Evolutionary conservation across 1,139 yeast genomes (phyloP), one percentile per base, ranked within the genome.

Genomic region (Yamadazyma buinensis): DNA sequence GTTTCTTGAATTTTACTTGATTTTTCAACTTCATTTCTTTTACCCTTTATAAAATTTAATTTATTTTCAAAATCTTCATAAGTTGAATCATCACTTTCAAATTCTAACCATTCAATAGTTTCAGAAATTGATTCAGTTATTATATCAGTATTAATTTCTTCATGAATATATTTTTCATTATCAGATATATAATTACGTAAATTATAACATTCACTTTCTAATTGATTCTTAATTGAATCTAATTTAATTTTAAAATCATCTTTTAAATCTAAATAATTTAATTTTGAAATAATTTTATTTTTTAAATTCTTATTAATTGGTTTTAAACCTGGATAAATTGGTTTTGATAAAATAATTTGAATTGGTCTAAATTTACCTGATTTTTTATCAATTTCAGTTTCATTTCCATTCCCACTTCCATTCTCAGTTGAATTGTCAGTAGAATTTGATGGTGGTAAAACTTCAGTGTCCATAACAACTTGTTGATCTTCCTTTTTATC

Each of bases 61-160:
- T 59, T 64, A 1, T 39, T 45, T 30, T 57, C 48, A 28, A 77
- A 54, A 8, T 62, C 73, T n/a, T 62, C 63, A 27, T 69, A 40
- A 1, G 67, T 43, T 1, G 86, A 74, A 21, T 64, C 66, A 37
- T 78, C 84, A 35, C 86, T 74, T 15, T 81, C 90, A 45, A 75
- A 79, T 36, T 86, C 95, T 25, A 87, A 63, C 95, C 95, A 86
- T 42, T 84, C 94, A 34, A 84, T 60, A 17, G 70, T 61, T 17
- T 77, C 80, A 21, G 63, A 44, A 2, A 82, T 71, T 23, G 46
- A 44, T 3, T 42, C 29, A 21, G 49, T 42, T 26, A 52, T 48
- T 8, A 45, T 45, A 0, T 54, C 52, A 1, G 67, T 45, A 5
- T 73, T 64, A 14, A 72, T 46, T 10, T 61, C 63, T 9, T 54